These are phyloP conservation scores for Talaromyces albobiverticillius DNA, from an alignment of 2,329 filamentous ascomycete genomes.

Conservation along the genomic window DNA sequence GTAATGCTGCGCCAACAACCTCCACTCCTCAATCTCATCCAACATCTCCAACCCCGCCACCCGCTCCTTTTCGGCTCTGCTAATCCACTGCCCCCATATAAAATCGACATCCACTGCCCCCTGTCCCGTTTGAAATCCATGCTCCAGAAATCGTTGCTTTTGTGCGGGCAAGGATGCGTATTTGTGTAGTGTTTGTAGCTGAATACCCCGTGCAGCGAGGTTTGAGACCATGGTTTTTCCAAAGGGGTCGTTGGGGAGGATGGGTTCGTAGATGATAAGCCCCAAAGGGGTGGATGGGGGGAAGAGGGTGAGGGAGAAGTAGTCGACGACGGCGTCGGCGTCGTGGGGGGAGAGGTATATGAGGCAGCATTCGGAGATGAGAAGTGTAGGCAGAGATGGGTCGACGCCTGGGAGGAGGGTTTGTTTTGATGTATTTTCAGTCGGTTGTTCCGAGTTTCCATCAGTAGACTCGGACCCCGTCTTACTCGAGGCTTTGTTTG, in stretches of 20 bases:
- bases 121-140: constrained; percentile 62
- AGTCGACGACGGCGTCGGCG: constrained; percentile 62
- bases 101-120: constrained; percentile 60
- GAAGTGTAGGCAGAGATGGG: constrained; percentile 67
- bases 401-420: constrained; percentile 47
- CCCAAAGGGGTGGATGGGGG: constrained; percentile 48
- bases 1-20: constrained; percentile 82
- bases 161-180: constrained; percentile 71
- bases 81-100: constrained; percentile 78
- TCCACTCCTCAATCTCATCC: constrained; percentile 95
- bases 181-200: constrained; percentile 74
- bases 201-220: constrained; percentile 74
- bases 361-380: constrained; percentile 93
- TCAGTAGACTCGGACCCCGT: constrained; percentile 19
- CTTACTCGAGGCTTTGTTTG: background rate
- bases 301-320: constrained; percentile 58
- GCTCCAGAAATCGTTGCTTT: constrained; percentile 59
- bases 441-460: background rate
- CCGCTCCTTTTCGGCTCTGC: constrained; percentile 68
- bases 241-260: constrained; percentile 79
- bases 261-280: constrained; percentile 83
- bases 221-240: constrained; percentile 91
- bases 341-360: constrained; percentile 73
- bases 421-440: constrained; percentile 10
- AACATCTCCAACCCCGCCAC: constrained; percentile 79